A percentile compares a stretch with the other conserved stretches of the same genome.
These are phyloP conservation scores for Phycomyces blakesleeanus DNA, from an alignment of 192 early-diverging fungal genomes.

Conservation along the genomic window DNA sequence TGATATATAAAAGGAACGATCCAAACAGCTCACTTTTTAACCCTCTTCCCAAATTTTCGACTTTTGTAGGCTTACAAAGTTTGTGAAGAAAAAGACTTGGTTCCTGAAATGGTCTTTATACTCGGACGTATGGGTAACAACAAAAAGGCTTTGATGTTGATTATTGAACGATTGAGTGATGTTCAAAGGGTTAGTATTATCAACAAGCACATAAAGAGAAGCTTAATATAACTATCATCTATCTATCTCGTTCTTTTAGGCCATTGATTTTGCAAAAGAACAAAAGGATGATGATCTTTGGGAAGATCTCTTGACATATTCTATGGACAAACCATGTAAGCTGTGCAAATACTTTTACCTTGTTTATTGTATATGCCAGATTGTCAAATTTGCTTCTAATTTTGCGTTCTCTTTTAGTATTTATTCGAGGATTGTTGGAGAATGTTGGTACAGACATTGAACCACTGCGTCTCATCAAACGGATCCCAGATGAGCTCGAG, in stretches of 20 bases:
- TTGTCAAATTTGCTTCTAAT: neutral
- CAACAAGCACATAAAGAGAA: neutral
- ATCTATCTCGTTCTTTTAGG: conserved; percentile 38
- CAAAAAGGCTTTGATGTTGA: conserved; percentile 86
- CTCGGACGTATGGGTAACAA: conserved; percentile 98
- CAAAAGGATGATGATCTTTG: conserved; percentile 94
- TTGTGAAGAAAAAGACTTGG: conserved; percentile 82
- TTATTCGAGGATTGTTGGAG: conserved; percentile 90
- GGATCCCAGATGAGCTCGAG: conserved; percentile 73
- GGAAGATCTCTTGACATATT: conserved; percentile 92
- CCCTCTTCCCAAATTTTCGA: conserved; percentile 20
- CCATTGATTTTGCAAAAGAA: conserved; percentile 98
- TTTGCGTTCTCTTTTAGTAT: conserved; percentile 51
- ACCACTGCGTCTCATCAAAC: conserved; percentile 73
- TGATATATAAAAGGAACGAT: too few relatives aligned
- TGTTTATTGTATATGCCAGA: conserved; percentile 9
- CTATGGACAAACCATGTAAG: conserved; percentile 91
- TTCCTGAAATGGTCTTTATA: conserved; percentile 97
- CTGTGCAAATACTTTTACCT: conserved; percentile 3
- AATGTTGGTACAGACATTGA: conserved; percentile 85
- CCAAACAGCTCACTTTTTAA: neutral
- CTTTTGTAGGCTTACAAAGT: conserved; percentile 64
- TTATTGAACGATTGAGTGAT: conserved; percentile 86
- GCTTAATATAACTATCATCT: neutral
- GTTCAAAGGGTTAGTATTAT: conserved; percentile 66